These are phyloP conservation scores for Globisporangium polare DNA, from an alignment of 352 stramenopile genomes.

Conservation along the genomic window DNA sequence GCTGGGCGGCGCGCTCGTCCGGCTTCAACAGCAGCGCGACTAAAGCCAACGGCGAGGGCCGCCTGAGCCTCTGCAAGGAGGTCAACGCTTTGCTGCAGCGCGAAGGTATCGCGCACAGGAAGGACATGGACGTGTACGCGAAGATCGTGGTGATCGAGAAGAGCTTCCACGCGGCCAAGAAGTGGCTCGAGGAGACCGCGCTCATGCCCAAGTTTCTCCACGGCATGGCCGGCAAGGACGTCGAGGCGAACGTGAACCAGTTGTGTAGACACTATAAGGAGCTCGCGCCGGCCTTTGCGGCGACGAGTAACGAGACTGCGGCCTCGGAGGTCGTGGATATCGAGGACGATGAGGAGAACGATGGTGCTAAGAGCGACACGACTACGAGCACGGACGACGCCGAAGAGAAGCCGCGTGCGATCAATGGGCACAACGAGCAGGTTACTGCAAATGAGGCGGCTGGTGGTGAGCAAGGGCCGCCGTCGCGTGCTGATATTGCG, in stretches of 20 bases:
- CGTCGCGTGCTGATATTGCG: background rate
- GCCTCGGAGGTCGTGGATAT: slow-evolving; percentile 14
- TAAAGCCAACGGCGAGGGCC: background rate
- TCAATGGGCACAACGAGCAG: background rate
- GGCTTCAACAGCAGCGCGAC: background rate
- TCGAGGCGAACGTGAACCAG: slow-evolving; percentile 12
- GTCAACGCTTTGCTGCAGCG: slow-evolving; percentile 10
- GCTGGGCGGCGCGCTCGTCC: slow-evolving; percentile 12
- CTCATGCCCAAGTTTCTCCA: slow-evolving; percentile 12
- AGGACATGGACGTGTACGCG: slow-evolving; percentile 13
- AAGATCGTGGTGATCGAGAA: slow-evolving; percentile 17
- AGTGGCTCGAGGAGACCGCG: slow-evolving; percentile 22
- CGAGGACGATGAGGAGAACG: slow-evolving; percentile 3
- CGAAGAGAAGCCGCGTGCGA: background rate
- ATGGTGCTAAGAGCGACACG: background rate
- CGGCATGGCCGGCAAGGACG: slow-evolving; percentile 11
- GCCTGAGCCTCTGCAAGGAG: slow-evolving; percentile 12
- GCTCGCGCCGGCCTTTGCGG: slow-evolving; percentile 13
- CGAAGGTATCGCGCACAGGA: slow-evolving; percentile 13
- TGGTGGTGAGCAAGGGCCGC: background rate
- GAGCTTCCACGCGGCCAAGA: slow-evolving; percentile 16
- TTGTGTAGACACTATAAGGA: slow-evolving; percentile 17
- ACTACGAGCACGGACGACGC: background rate
- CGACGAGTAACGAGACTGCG: slow-evolving; percentile 8
- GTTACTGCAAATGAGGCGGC: background rate